phyloP scores from a whole-genome alignment of 2,329 filamentous ascomycete species.

The Phaeosphaeria sp. region DNA sequence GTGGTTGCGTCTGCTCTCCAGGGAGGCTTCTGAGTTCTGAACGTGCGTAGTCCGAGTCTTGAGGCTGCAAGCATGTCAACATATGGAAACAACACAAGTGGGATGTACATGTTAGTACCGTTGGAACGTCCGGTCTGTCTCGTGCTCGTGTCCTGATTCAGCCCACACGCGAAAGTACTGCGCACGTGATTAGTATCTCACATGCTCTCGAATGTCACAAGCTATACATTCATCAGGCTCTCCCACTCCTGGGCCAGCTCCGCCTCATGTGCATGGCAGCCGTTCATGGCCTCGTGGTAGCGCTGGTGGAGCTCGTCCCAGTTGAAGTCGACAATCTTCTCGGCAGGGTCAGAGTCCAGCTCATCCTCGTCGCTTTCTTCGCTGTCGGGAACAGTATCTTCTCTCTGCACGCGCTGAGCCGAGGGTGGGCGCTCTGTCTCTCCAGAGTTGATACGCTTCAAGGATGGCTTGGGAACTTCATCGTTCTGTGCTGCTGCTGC shows the following conservation, averaged over 20 bases:
- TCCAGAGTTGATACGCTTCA: constrained; percentile 22
- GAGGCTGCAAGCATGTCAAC: constrained; percentile 59
- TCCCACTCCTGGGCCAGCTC: constrained; percentile 72
- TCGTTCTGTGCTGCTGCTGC: constrained; percentile 12
- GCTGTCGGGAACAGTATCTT: constrained; percentile 10
- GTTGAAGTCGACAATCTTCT: constrained; percentile 65
- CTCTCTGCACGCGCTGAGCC: constrained; percentile 21
- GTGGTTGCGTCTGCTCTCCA: constrained; percentile 79
- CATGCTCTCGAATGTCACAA: background rate
- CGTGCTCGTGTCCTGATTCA: constrained; percentile 71
- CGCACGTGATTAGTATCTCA: background rate
- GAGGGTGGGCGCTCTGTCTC: constrained; percentile 38
- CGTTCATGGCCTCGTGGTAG: constrained; percentile 70
- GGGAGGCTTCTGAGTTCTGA: constrained; percentile 72
- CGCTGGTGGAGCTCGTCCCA: constrained; percentile 78
- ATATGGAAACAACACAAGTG: background rate
- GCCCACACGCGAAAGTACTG: constrained; percentile 88
- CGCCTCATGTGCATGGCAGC: constrained; percentile 69
- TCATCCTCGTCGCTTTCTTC: constrained; percentile 17
- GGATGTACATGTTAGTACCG: constrained; percentile 58
- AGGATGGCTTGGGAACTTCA: constrained; percentile 7
- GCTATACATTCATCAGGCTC: constrained; percentile 48
- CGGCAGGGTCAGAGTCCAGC: constrained; percentile 34
- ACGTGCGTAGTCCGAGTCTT: constrained; percentile 82
- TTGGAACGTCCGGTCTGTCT: constrained; percentile 79